Conservation (phyloP, 2,329 filamentous ascomycete genomes). For the Botrytis galanthina region DNA sequence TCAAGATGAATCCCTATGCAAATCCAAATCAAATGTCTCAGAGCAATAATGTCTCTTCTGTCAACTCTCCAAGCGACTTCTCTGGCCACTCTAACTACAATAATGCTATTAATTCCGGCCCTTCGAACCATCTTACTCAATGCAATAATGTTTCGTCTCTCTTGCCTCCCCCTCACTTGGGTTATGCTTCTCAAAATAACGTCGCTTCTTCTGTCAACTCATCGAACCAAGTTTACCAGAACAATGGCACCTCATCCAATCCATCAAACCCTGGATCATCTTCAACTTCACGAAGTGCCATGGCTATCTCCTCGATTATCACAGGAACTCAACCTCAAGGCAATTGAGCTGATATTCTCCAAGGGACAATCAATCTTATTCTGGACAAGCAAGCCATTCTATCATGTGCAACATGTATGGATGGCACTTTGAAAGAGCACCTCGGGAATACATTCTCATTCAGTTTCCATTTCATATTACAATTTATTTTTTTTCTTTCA, state of each 20-base stretch:
- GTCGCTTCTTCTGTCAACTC: background rate
- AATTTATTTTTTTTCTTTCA: background rate
- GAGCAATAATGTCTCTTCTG: background rate
- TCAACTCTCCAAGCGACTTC: background rate
- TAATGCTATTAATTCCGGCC: background rate
- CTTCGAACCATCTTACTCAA: background rate
- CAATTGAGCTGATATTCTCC: background rate
- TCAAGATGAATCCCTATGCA: background rate
- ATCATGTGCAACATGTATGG: background rate
- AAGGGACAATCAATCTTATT: background rate
- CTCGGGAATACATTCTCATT: background rate
- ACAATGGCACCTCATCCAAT: background rate
- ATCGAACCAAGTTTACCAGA: background rate
- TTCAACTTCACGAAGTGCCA: slow-evolving; percentile 12
- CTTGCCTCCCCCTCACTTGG: background rate
- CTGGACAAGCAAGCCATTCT: background rate
- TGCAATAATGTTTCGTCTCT: background rate
- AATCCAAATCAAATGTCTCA: background rate
- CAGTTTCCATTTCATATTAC: background rate
- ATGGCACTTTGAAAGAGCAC: background rate
- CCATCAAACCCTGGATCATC: background rate
- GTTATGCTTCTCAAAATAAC: background rate
- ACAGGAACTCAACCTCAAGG: slow-evolving; percentile 5
- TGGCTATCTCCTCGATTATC: slow-evolving; percentile 18
- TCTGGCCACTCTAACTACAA: background rate